phyloP scores from a whole-genome alignment of 2,329 filamentous ascomycete species.

The Lecanicillium sp. region DNA sequence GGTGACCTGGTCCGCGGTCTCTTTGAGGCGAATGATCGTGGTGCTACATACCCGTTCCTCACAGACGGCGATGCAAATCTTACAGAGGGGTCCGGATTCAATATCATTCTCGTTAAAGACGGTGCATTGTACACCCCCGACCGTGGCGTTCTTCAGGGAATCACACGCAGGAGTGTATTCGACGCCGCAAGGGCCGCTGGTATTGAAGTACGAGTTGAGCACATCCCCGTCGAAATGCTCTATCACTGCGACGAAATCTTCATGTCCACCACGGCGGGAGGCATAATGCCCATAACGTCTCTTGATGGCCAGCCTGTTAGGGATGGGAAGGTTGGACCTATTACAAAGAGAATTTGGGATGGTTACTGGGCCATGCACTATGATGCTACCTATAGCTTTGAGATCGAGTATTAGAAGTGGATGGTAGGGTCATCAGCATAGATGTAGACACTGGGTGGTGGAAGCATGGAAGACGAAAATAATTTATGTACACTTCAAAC shows the following conservation, averaged over 20 bases:
- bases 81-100: constrained; percentile 43
- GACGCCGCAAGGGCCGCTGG: constrained; percentile 28
- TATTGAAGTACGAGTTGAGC: constrained; percentile 28
- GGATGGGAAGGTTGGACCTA: constrained; percentile 32
- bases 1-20: constrained; percentile 37
- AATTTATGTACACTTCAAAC: too few relatives aligned
- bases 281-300: constrained; percentile 42
- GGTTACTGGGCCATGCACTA: constrained; percentile 42
- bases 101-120: constrained; percentile 38
- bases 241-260: constrained; percentile 41
- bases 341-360: constrained; percentile 43
- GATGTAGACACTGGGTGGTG: too few relatives aligned
- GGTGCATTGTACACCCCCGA: constrained; percentile 36
- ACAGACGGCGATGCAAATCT: constrained; percentile 41
- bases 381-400: constrained; percentile 26
- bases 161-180: constrained; percentile 41
- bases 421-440: too few relatives aligned
- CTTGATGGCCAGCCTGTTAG: constrained; percentile 35
- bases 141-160: constrained; percentile 38
- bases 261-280: constrained; percentile 45
- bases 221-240: constrained; percentile 31
- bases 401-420: constrained; percentile 21
- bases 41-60: constrained; percentile 38
- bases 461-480: too few relatives aligned
- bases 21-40: constrained; percentile 38